phyloP scores from a whole-genome alignment of 1,284 basidiomycete species.

The Ganoderma sinense region DNA sequence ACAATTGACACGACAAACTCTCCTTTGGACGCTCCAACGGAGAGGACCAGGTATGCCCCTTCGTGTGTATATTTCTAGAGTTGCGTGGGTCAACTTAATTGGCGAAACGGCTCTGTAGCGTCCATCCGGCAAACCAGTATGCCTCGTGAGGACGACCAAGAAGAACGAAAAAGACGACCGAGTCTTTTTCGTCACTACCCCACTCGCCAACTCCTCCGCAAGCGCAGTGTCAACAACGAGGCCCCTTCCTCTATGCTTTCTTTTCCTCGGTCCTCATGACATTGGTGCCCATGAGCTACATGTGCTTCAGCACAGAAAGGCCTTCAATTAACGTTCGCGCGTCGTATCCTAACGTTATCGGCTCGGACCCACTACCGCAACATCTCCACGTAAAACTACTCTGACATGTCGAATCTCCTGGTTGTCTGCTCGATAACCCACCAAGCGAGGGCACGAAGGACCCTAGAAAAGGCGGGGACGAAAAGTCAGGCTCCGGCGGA shows the following conservation, averaged over 20 bases:
- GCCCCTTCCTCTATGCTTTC: conserved; percentile 49
- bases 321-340: conserved; percentile 63
- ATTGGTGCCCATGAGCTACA: background rate
- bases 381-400: conserved; percentile 65
- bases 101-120: conserved; percentile 61
- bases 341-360: conserved; percentile 58
- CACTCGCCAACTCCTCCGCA: conserved; percentile 59
- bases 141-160: conserved; percentile 70
- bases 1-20: conserved; percentile 45
- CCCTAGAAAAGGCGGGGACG: conserved; percentile 40
- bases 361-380: conserved; percentile 53
- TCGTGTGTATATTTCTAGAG: background rate
- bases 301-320: conserved; percentile 52
- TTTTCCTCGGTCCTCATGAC: background rate
- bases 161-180: conserved; percentile 62
- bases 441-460: conserved; percentile 40
- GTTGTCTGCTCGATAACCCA: conserved; percentile 52
- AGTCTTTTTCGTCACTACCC: conserved; percentile 71
- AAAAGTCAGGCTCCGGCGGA: conserved; percentile 39
- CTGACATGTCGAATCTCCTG: conserved; percentile 62
- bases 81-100: conserved; percentile 15
- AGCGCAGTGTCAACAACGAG: conserved; percentile 49
- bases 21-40: conserved; percentile 54
- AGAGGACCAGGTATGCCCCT: conserved; percentile 72
- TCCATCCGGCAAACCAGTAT: conserved; percentile 69